Evolutionary conservation across 140 eudicot genomes (phyloP).

Genomic region (Erigeron philadelphicus): DNA sequence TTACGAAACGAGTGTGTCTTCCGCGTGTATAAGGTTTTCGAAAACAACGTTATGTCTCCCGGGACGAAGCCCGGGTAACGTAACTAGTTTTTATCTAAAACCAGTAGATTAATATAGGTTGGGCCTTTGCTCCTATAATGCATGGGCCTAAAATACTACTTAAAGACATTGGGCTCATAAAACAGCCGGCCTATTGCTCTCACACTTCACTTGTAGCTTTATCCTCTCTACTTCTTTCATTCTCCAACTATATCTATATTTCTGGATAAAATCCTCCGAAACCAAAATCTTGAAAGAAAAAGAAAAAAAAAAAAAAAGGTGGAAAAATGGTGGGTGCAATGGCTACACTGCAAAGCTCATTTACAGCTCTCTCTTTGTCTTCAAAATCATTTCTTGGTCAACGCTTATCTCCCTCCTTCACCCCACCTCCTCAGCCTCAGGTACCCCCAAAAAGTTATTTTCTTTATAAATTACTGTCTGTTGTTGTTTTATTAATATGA

Average conservation of each 20-base stretch:
- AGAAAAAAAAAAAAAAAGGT: not conserved
- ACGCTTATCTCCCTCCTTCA: slow-evolving; percentile 46
- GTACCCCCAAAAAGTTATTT: slow-evolving; percentile 24
- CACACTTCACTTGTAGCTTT: no score
- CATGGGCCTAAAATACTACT: no score
- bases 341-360: slow-evolving; percentile 77
- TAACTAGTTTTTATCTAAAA: no score
- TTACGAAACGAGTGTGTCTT: no score
- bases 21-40: no score
- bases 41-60: no score
- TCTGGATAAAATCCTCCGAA: not conserved
- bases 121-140: no score
- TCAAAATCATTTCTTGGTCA: slow-evolving; percentile 68
- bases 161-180: no score
- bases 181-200: no score
- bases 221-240: not conserved
- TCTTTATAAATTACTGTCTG: not conserved
- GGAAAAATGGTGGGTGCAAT: slow-evolving; percentile 40
- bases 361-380: slow-evolving; percentile 67
- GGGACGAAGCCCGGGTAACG: no score
- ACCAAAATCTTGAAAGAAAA: not conserved
- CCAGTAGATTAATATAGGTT: no score
- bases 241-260: no score
- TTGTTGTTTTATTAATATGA: not conserved
- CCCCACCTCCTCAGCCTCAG: slow-evolving; percentile 42